phyloP scores from a whole-genome alignment of 1,284 basidiomycete species.

The Trichosporon faecale region DNA sequence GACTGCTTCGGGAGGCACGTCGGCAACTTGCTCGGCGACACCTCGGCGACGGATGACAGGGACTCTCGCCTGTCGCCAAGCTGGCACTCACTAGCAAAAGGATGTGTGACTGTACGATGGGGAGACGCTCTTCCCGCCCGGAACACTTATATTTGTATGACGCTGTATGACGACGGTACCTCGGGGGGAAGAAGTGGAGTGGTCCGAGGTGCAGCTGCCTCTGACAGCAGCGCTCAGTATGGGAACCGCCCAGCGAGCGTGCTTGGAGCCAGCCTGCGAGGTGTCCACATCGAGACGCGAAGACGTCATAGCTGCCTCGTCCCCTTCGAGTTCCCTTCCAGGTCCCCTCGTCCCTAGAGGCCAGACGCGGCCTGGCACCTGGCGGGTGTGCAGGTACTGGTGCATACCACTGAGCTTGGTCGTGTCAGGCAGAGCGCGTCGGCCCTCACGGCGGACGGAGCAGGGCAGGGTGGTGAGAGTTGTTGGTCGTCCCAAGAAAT shows the following conservation, averaged over 20 bases:
- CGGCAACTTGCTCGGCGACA: not conserved
- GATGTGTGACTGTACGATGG: slow-evolving; percentile 10
- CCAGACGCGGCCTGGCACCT: not conserved
- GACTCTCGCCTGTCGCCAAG: not conserved
- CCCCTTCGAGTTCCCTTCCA: not conserved
- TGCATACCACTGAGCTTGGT: not conserved
- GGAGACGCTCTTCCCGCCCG: not conserved
- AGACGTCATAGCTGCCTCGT: not conserved
- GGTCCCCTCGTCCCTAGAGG: not conserved
- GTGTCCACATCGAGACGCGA: not conserved
- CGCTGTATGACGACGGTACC: not conserved
- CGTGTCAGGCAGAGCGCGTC: not conserved
- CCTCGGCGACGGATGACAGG: not conserved
- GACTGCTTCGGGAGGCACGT: not conserved
- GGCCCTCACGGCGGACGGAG: not conserved
- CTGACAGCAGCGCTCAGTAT: not conserved
- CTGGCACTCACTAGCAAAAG: slow-evolving; percentile 3
- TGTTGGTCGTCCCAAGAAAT: not conserved
- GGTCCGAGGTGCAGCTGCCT: not conserved
- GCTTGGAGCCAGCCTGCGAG: not conserved
- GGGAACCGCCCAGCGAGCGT: not conserved
- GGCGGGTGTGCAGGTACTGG: not conserved
- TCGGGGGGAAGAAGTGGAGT: slow-evolving; percentile 5
- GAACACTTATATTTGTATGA: slow-evolving; percentile 9
- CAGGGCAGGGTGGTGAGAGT: not conserved